Evolutionary conservation across 2,329 filamentous ascomycete genomes (phyloP).

Genomic region (Botryotinia calthae): DNA sequence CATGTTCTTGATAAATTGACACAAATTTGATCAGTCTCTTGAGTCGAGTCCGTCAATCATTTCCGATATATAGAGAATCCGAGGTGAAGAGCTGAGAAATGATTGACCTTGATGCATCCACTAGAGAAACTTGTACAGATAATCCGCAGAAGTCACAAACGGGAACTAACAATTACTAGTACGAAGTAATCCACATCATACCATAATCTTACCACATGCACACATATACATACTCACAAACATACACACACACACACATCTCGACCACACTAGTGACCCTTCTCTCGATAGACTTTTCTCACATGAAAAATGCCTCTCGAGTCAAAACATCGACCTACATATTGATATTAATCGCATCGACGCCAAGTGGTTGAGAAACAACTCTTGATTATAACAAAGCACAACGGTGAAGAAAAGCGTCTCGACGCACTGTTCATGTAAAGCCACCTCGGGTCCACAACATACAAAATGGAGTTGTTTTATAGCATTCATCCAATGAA

Average conservation of each 20-base stretch:
- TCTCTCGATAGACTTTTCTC: background rate
- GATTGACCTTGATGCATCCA: background rate
- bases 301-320: background rate
- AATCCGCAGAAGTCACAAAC: background rate
- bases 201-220: background rate
- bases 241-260: background rate
- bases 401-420: constrained; percentile 10
- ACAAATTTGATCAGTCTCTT: background rate
- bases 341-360: background rate
- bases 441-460: constrained; percentile 9
- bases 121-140: background rate
- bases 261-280: background rate
- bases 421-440: constrained; percentile 3
- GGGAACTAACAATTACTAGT: background rate
- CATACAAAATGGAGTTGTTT: background rate
- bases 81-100: background rate
- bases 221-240: background rate
- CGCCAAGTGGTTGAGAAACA: background rate
- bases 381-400: background rate
- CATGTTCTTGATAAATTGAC: background rate
- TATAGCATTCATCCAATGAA: background rate
- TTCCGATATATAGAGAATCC: background rate
- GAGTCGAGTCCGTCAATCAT: background rate
- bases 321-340: background rate
- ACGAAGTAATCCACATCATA: background rate